Percentiles rank a stretch among this genome's conserved stretches.
phyloP scores from a whole-genome alignment of 2,329 filamentous ascomycete genomes.

The Fusarium nygamai region DNA sequence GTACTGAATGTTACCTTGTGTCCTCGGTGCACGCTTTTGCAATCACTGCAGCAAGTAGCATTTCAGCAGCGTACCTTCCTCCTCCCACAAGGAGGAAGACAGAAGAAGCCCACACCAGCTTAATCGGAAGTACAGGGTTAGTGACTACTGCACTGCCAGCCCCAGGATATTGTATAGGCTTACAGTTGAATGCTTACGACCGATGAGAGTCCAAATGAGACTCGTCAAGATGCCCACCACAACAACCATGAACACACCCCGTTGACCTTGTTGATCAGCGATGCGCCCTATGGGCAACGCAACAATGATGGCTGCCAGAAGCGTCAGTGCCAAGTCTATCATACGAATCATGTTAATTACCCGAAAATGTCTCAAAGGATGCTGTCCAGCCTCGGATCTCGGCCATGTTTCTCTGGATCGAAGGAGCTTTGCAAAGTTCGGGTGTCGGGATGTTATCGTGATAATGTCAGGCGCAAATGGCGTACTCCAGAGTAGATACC shows the following conservation, averaged over 20 bases:
- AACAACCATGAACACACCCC: background rate
- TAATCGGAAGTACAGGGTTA: no score
- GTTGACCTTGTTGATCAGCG: background rate
- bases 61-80: background rate
- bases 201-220: background rate
- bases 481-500: background rate
- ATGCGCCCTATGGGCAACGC: background rate
- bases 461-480: background rate
- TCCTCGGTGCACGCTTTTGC: background rate
- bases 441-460: rapidly evolving
- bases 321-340: no score
- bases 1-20: background rate
- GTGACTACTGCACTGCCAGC: no score
- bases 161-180: rapidly evolving
- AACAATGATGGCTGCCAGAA: background rate
- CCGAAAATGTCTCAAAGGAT: background rate
- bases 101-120: background rate
- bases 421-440: background rate
- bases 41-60: background rate
- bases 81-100: background rate
- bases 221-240: background rate
- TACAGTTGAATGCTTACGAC: background rate
- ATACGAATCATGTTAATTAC: no score
- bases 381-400: background rate
- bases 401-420: background rate